A percentile compares a stretch with the other conserved stretches of the same genome.
Conservation (phyloP, 23 red algal genomes). For the Agarophyton chilense region DNA sequence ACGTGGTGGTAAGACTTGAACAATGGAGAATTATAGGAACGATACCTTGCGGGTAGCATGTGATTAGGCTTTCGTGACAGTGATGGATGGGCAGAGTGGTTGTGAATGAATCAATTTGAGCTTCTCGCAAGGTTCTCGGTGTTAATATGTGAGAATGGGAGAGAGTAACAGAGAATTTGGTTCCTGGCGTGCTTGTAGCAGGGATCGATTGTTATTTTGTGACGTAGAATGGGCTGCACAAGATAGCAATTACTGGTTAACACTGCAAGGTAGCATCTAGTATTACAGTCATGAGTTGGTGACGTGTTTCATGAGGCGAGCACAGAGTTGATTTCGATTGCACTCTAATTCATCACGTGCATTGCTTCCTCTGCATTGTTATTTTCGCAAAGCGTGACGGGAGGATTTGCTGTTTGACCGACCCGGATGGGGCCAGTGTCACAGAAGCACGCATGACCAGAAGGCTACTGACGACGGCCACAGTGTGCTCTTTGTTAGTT, state of each 20-base stretch:
- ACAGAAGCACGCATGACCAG: background rate
- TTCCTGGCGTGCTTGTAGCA: background rate
- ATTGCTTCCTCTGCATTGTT: background rate
- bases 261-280: too few relatives aligned
- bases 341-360: background rate
- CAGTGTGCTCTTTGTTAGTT: too few relatives aligned
- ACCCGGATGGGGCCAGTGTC: background rate
- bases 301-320: background rate
- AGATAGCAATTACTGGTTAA: background rate
- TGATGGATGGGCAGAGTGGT: background rate
- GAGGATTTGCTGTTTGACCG: background rate
- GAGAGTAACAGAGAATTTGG: background rate
- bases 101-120: background rate
- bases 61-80: background rate
- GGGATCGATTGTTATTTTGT: background rate
- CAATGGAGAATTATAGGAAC: background rate
- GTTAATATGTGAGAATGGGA: background rate
- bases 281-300: background rate
- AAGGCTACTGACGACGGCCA: too few relatives aligned
- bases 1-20: background rate
- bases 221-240: background rate
- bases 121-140: background rate
- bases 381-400: background rate
- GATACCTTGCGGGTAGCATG: background rate
- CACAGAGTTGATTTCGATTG: background rate